Evolutionary conservation across 2,329 filamentous ascomycete genomes (phyloP), one percentile per base, ranked within the genome.

Genomic region (Colletotrichum tamarilloi): DNA sequence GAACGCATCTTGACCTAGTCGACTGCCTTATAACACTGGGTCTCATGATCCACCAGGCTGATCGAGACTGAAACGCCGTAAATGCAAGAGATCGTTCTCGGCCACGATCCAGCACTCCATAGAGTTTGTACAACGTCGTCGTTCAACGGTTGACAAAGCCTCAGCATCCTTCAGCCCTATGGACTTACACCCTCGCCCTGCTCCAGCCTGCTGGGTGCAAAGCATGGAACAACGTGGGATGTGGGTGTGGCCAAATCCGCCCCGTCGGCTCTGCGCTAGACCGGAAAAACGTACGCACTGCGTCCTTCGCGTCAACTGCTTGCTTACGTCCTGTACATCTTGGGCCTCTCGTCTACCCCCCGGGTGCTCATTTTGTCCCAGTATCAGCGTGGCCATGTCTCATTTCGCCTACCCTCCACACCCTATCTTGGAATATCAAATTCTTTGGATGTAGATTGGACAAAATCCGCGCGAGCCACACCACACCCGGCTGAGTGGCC

Each of bases 151-250:
- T 53, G 22, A 24, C 38, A 72, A 69, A 64, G 59, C 46, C 53
- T 69, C 32, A 7, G 11, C 55, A 73, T 73, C 71, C 67, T 71
- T 73, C 71, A 73, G 71, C 71, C 71, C 71, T 73, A 73, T 52
- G 56, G 32, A 53, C 55, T 42, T 55, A 56, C 26, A 60, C 35
- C 35, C 62, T 62, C 22, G 35, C 35, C 16, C 14, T 68, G 64
- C 64, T 30, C 60, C 67, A 28, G 53, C 35, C 57, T 28, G 62
- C 35, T 63, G 59, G 68, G 60, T 49, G 16, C 16, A 70, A 12
- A 68, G 60, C 32, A 35, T 65, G 70, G 53, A 42, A 70, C 19
- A 32, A n/a, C 58, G 62, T 65, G 30, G 49, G 30, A n/a, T 38
- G 49, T 14, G 53, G 53, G 46, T 42, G 71, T 58, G 35, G 59